A percentile compares a stretch with the other conserved stretches of the same genome.
phyloP scores from a whole-genome alignment of 169 alveolate species.

The Cryptosporidium bovis region DNA sequence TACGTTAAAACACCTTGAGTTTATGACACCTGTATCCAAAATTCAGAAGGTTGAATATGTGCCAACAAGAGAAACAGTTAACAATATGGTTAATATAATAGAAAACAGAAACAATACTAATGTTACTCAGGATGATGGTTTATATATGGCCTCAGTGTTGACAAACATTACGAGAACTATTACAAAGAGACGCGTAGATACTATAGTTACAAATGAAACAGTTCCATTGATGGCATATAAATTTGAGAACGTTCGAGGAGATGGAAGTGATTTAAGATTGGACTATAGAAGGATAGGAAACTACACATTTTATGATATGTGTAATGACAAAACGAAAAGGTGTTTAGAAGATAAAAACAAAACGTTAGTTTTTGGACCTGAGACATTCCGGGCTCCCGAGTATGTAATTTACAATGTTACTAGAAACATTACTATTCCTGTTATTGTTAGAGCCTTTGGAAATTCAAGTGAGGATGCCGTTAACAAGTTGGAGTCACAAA shows the following conservation, averaged over 20 bases:
- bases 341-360: background rate
- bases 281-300: background rate
- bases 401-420: background rate
- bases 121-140: background rate
- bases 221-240: slow-evolving; percentile 8
- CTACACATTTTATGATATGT: slow-evolving; percentile 39
- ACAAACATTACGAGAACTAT: background rate
- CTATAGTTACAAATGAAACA: slow-evolving; percentile 24
- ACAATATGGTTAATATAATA: background rate
- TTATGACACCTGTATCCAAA: background rate
- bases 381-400: background rate
- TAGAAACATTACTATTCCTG: background rate
- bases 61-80: slow-evolving; percentile 41
- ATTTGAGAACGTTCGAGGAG: slow-evolving; percentile 6
- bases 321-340: slow-evolving; percentile 23
- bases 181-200: background rate
- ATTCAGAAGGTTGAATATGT: background rate
- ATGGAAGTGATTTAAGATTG: background rate
- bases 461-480: background rate
- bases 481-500: too few relatives aligned
- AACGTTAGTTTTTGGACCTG: background rate
- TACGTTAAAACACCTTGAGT: background rate
- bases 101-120: background rate
- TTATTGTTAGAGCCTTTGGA: background rate
- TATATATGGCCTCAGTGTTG: background rate